Conservation (phyloP, 257 asterid genomes). For the Datura wrightii region DNA sequence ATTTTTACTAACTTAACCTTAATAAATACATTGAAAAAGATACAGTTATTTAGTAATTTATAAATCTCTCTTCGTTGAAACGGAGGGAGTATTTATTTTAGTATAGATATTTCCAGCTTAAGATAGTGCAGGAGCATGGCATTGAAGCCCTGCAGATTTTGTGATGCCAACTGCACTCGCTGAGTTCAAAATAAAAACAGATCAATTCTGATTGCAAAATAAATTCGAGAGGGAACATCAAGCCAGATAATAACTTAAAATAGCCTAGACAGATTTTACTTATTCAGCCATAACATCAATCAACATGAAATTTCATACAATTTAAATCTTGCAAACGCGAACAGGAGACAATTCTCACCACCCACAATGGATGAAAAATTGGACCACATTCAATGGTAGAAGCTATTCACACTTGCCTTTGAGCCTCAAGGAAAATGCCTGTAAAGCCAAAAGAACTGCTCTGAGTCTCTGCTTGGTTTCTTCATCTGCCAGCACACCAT, state of each 20-base stretch:
- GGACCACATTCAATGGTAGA: background rate
- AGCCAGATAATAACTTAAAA: background rate
- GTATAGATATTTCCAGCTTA: too few relatives aligned
- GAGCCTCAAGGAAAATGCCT: constrained; percentile 64
- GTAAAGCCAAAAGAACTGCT: constrained; percentile 60
- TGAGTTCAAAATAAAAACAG: too few relatives aligned
- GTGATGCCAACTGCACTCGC: too few relatives aligned
- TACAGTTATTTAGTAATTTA: too few relatives aligned
- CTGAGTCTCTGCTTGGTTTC: constrained; percentile 53
- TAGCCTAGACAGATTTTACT: background rate
- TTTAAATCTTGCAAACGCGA: background rate
- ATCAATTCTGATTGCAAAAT: too few relatives aligned
- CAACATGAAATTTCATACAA: background rate
- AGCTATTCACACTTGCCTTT: constrained; percentile 49
- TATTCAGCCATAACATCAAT: constrained; percentile 1
- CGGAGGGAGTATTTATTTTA: too few relatives aligned
- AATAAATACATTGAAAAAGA: too few relatives aligned
- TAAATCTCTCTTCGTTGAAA: too few relatives aligned
- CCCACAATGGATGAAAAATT: background rate
- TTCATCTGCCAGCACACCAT: constrained; percentile 74
- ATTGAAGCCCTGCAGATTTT: too few relatives aligned
- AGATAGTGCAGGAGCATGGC: too few relatives aligned
- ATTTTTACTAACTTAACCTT: too few relatives aligned
- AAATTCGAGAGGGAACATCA: background rate
- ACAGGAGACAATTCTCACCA: background rate